phyloP scores from a whole-genome alignment of 768 basidiomycete species.

The Naganishia antarctica region DNA sequence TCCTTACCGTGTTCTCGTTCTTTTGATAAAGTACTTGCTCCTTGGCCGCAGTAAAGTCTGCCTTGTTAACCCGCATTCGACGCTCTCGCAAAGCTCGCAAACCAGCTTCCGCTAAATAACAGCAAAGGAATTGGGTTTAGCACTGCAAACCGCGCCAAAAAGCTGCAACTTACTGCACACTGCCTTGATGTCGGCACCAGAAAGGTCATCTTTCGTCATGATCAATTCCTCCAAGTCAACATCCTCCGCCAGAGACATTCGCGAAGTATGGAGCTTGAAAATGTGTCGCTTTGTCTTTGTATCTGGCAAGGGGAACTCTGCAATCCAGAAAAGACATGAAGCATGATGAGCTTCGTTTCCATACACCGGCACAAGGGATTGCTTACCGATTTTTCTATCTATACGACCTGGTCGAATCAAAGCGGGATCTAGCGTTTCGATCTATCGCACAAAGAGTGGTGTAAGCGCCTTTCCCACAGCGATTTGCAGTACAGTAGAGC shows the following conservation, averaged over 20 bases:
- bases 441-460: conserved; percentile 50
- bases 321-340: not conserved
- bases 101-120: conserved; percentile 98
- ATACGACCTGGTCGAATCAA: conserved; percentile 97
- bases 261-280: conserved; percentile 84
- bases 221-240: conserved; percentile 95
- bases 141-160: too few species aligned
- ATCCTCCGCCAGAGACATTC: conserved; percentile 76
- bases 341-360: not conserved
- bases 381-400: conserved; percentile 82
- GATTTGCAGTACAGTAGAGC: conserved; percentile 13
- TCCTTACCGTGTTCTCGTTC: conserved; percentile 77
- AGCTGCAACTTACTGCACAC: conserved; percentile 59
- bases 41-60: conserved; percentile 80
- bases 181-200: conserved; percentile 97
- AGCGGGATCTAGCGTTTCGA: conserved; percentile 94
- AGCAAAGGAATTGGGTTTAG: too few species aligned
- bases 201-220: conserved; percentile 89
- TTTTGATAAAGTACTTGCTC: conserved; percentile 97
- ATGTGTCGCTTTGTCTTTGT: conserved; percentile 99
- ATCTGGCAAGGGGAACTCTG: conserved; percentile 71
- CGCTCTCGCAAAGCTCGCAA: conserved; percentile 87
- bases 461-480: not conserved
- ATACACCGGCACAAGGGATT: not conserved
- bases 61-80: conserved; percentile 73